phyloP scores from a whole-genome alignment of 2,329 filamentous ascomycete species.

The Xylariaceae sp. region DNA sequence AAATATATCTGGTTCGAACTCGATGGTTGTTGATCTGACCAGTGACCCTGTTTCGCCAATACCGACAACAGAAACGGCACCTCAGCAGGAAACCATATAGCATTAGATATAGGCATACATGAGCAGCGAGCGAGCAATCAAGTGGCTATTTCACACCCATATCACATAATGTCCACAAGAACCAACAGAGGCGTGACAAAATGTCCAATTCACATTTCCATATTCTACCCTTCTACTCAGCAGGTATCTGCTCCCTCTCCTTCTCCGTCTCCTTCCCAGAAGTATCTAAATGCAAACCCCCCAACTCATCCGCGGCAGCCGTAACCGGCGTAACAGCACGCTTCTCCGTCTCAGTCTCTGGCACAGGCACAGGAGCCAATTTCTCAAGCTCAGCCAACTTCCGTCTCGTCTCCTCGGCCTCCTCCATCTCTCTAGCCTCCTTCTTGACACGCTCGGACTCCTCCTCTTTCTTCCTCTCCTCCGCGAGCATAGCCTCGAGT shows the following conservation, averaged over 20 bases:
- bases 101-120: no score
- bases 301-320: conserved; percentile 32
- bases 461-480: conserved; percentile 52
- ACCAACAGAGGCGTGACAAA: not conserved
- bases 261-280: not conserved
- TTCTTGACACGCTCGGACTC: conserved; percentile 38
- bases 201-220: conserved; percentile 9
- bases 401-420: conserved; percentile 45
- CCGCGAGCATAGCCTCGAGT: conserved; percentile 68
- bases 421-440: conserved; percentile 40
- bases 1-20: not conserved
- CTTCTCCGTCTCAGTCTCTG: conserved; percentile 30
- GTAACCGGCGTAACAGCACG: conserved; percentile 26
- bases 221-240: conserved; percentile 4
- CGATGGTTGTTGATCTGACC: no score
- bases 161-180: not conserved
- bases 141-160: no score
- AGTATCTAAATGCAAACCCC: conserved; percentile 35
- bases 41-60: no score
- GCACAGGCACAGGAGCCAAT: conserved; percentile 32
- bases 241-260: conserved; percentile 9
- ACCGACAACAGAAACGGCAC: no score
- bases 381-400: conserved; percentile 48
- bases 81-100: no score
- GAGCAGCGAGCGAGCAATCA: no score